Percentiles rank a stretch among this genome's conserved stretches.
These are phyloP conservation scores for Papiliotrema terrestris DNA, from an alignment of 1,284 basidiomycete species.

Conservation along the genomic window DNA sequence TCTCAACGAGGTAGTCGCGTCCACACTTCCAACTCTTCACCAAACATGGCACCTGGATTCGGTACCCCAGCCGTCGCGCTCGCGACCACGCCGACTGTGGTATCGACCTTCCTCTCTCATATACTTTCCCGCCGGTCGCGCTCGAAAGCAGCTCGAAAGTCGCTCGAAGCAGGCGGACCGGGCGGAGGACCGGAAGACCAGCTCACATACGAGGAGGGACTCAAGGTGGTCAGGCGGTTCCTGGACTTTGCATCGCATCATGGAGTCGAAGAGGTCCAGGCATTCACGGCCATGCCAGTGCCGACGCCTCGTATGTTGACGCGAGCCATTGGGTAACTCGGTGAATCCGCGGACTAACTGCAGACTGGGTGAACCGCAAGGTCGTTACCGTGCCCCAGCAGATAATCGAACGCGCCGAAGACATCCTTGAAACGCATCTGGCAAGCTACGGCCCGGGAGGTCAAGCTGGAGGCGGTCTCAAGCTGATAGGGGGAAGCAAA, in stretches of 20 bases:
- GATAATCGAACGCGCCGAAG: slow-evolving; percentile 38
- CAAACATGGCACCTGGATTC: slow-evolving; percentile 14
- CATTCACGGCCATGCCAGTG: slow-evolving; percentile 47
- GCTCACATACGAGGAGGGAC: slow-evolving; percentile 44
- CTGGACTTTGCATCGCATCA: slow-evolving; percentile 41
- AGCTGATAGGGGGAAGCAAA: slow-evolving; percentile 71
- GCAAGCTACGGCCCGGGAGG: slow-evolving; percentile 30
- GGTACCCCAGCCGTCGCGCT: slow-evolving; percentile 39
- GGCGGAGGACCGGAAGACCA: slow-evolving; percentile 41
- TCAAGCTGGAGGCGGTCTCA: slow-evolving; percentile 33
- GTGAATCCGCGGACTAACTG: not conserved
- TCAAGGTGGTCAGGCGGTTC: slow-evolving; percentile 41
- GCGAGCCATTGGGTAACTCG: too few relatives aligned
- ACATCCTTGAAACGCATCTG: slow-evolving; percentile 45
- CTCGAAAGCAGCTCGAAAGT: slow-evolving; percentile 16
- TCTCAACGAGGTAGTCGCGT: not conserved
- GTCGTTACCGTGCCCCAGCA: slow-evolving; percentile 44
- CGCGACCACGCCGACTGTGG: slow-evolving; percentile 42
- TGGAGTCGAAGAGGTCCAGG: slow-evolving; percentile 49
- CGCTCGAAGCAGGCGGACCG: slow-evolving; percentile 25
- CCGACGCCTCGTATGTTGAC: slow-evolving; percentile 41
- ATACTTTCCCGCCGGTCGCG: slow-evolving; percentile 26
- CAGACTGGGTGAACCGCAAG: slow-evolving; percentile 40
- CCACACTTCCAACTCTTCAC: not conserved
- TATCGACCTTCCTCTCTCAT: slow-evolving; percentile 44